Evolutionary conservation across 176 grass and related monocot species (phyloP), one percentile per base, ranked within the genome.

Genomic region (Musa beccarii): DNA sequence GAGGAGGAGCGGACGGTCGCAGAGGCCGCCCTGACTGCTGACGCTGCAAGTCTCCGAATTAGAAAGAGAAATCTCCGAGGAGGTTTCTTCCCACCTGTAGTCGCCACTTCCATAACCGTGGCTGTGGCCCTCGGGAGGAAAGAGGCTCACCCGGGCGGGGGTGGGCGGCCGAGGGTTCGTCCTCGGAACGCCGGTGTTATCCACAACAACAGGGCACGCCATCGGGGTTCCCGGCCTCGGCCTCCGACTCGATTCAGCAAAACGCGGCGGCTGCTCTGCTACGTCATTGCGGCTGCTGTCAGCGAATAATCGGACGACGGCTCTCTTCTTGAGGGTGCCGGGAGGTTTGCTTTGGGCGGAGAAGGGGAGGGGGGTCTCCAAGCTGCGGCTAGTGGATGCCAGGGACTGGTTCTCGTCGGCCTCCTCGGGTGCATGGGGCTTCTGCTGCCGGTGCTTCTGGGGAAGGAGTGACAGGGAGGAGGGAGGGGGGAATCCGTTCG

Each of bases 321-420:
- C 84, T 22, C 84, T 79, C 71, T 76, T 87, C 54, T 85, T 26
- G 80, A 63, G 11, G 76, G 78, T 0, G 43, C 79, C 13, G 76
- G 54, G 2, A 75, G 51, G n/a, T 73, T 68, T 0, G 55, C 8
- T 8, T 74, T 77, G 34, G 34, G 34, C 34, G 3, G 4, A 43
- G 21, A 53, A 15, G 8, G 14, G 59, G 14, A 72, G 55, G 9
- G 57, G 78, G 13, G 78, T 80, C 49, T 80, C 56, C 13, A 52
- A 53, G 68, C 43, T 70, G 14, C 78, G 56, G 7, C 67, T 43
- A 7, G 21, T 21, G 12, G 66, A 61, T 25, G 53, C 56, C 3
- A 51, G n/a, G 8, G 74, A 78, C n/a, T 81, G 82, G 75, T 99
- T 99, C 88, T 99, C 88, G 78, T 99, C 85, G 67, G 82, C 73